Evolutionary conservation across 2,329 filamentous ascomycete genomes (phyloP).

Genomic region (Calonectria hawksworthii): DNA sequence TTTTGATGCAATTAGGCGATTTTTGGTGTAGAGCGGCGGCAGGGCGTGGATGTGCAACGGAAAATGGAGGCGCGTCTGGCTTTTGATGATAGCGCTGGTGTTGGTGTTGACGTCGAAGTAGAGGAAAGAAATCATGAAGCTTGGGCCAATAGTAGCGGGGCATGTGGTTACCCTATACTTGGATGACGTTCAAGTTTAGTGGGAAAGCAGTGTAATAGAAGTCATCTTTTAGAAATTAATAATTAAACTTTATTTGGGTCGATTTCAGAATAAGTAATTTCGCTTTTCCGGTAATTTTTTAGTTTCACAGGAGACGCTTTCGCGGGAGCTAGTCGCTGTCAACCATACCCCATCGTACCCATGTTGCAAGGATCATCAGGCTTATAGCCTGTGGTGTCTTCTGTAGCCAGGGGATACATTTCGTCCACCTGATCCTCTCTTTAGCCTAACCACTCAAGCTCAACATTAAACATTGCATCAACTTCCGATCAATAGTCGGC

Average conservation of each 20-base stretch:
- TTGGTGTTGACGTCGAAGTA: conserved; percentile 18
- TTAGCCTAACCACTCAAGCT: not conserved
- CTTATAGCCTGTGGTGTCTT: not conserved
- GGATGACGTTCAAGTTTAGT: not conserved
- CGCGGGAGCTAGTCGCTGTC: not conserved
- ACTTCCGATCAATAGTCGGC: not conserved
- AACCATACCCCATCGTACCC: not conserved
- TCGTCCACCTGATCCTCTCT: not conserved
- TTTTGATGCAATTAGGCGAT: not conserved
- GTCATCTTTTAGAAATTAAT: not conserved
- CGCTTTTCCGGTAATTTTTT: not conserved
- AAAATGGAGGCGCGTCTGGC: not conserved
- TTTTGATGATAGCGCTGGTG: conserved; percentile 6
- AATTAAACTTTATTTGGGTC: not conserved
- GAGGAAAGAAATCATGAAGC: conserved; percentile 28
- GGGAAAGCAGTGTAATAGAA: not conserved
- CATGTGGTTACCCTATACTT: conserved; percentile 25
- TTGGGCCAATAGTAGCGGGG: conserved; percentile 28
- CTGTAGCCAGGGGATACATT: conserved; percentile 1
- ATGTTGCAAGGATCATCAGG: not conserved
- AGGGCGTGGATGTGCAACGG: not conserved
- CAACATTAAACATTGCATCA: not conserved
- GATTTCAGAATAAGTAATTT: too few relatives aligned
- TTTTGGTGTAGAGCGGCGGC: not conserved
- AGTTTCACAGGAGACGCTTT: not conserved